phyloP scores from a whole-genome alignment of 2,329 filamentous ascomycete genomes.

The Ceratocystis diversiconidia region DNA sequence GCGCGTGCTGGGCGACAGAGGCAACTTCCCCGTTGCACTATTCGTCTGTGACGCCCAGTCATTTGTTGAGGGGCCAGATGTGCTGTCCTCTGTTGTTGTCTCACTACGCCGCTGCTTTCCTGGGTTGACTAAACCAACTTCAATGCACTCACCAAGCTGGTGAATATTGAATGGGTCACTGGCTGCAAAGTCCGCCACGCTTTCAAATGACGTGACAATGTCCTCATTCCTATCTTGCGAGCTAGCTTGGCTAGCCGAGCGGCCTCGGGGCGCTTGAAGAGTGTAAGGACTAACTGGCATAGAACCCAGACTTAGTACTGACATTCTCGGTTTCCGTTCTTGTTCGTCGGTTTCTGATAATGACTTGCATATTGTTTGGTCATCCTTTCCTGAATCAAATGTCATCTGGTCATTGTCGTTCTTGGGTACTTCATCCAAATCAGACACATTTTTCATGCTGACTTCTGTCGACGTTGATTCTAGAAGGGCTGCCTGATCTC shows the following conservation, averaged over 20 bases:
- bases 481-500: background rate
- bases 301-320: constrained; percentile 1
- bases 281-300: constrained; percentile 13
- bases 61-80: constrained; percentile 37
- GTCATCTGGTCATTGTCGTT: background rate
- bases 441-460: background rate
- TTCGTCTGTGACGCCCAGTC: constrained; percentile 51
- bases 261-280: background rate
- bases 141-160: constrained; percentile 1
- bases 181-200: constrained; percentile 34
- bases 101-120: constrained; percentile 45
- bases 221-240: constrained; percentile 22
- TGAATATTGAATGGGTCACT: constrained; percentile 35
- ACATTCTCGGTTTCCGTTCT: background rate
- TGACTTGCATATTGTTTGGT: background rate
- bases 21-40: constrained; percentile 49
- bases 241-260: background rate
- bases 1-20: constrained; percentile 49
- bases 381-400: background rate
- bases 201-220: constrained; percentile 32
- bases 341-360: background rate
- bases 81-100: constrained; percentile 44
- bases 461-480: background rate
- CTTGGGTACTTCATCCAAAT: background rate
- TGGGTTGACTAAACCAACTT: constrained; percentile 20